Evolutionary conservation across 208 protist genomes (phyloP).

Genomic region (Trypanosoma rangeli): DNA sequence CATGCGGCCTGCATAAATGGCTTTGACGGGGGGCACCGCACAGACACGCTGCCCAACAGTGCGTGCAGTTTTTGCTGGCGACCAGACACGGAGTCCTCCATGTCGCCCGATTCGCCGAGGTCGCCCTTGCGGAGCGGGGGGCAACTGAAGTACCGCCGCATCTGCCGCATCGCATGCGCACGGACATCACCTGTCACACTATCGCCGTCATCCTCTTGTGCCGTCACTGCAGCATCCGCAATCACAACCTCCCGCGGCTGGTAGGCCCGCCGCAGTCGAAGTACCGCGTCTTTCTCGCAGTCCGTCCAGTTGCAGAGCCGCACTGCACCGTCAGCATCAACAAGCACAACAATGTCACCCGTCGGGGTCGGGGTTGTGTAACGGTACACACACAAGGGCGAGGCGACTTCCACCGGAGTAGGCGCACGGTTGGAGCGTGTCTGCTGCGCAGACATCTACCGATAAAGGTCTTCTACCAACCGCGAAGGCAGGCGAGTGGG

Average conservation of each 20-base stretch:
- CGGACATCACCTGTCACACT: not conserved
- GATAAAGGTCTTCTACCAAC: not conserved
- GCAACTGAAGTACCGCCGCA: slow-evolving; percentile 45
- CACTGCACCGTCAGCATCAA: slow-evolving; percentile 56
- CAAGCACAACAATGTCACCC: slow-evolving; percentile 52
- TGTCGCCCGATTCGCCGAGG: no score
- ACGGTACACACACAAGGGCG: slow-evolving; percentile 39
- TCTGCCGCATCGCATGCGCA: slow-evolving; percentile 21
- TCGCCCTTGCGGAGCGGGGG: not conserved
- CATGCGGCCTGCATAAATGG: slow-evolving; percentile 44
- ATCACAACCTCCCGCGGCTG: slow-evolving; percentile 9
- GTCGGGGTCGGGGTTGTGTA: slow-evolving; percentile 41
- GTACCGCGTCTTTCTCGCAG: slow-evolving; percentile 24
- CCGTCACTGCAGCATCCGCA: not conserved
- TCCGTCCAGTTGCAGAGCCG: slow-evolving; percentile 57
- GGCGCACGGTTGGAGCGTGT: not conserved
- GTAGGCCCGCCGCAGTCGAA: slow-evolving; percentile 27
- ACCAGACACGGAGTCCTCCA: not conserved
- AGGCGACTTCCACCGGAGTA: not conserved
- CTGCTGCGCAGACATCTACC: not conserved
- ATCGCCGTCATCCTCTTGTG: not conserved
- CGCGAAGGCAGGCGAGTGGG: not conserved
- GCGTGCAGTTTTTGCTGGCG: slow-evolving; percentile 8
- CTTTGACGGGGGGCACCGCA: slow-evolving; percentile 39
- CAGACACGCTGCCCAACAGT: slow-evolving; percentile 37